Evolutionary conservation across 106 monocot species (phyloP), one percentile per base, ranked within the genome.

Genomic region (Dendrobium huoshanense): DNA sequence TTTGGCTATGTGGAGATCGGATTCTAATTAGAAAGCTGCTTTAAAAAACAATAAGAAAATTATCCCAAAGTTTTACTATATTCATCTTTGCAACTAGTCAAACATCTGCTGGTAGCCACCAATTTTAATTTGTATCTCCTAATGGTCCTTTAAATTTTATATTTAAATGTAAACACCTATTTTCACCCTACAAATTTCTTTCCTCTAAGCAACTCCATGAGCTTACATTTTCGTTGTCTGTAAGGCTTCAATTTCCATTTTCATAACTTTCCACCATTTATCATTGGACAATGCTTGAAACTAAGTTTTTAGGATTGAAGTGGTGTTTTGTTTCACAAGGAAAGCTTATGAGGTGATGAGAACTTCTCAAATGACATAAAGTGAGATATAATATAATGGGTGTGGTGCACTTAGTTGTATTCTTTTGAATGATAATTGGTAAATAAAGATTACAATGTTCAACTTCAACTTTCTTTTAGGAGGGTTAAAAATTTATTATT

Each of bases 341-440:
- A n/a, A 54, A 13, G 24, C 25, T 42, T 77, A 18, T 77, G 6
- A 3, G 77, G 24, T 55, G 51, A 27, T 77, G 54, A 54, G 25
- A 77, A 55, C 4, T 54, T 27, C 42, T 1, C 54, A 55, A 49
- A 54, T 54, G 47, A 55, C 27, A 77, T 51, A 77, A 13, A 54
- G 0, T 55, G 44, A 11, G n/a, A 55, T 24, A 55, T 51, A 31
- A 77, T 77, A 77, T 13, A 54, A 49, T 77, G 77, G 20, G 15
- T 49, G 44, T 77, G 25, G 49, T 55, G 22, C 54, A 25, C n/a
- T 55, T 9, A 9, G 9, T 10, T 77, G 77, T 49, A 9, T 10
- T 54, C 31, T 77, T 77, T 42, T 54, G 48, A 77, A 77, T 55
- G 25, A 55, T 13, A 55, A 54, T 77, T 24, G 24, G 77, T n/a